Base-by-base conservation (phyloP, 2,329 filamentous ascomycete species). In the Diaporthe batatas region DNA sequence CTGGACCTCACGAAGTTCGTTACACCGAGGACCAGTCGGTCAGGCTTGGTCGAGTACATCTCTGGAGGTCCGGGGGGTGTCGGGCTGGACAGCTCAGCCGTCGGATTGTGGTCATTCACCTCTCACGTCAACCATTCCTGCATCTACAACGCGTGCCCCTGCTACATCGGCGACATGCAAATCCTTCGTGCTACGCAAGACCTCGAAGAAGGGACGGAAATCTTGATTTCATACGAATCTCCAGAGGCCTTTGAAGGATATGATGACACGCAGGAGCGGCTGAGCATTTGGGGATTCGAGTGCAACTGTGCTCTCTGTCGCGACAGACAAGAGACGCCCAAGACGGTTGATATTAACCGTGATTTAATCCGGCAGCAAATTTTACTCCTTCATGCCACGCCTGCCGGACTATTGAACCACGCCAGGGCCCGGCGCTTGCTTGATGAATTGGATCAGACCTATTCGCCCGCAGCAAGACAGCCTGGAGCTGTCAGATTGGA, bases 41-140 rank as follows among this genome's bases (percentile, higher is more conserved):
- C 32, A 1, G 0, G 11, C 1, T 2, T 36, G 4, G 2, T 0
- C 12, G 54, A 18, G 18, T 6, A n/a, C n/a, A n/a, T n/a, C n/a
- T n/a, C n/a, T n/a, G n/a, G n/a, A n/a, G n/a, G n/a, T n/a, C n/a
- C n/a, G n/a, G n/a, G n/a, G n/a, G n/a, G n/a, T n/a, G n/a, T n/a
- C n/a, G n/a, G n/a, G n/a, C n/a, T n/a, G n/a, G n/a, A n/a, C n/a
- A n/a, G n/a, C n/a, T 5, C 10, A 4, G 12, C 29, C 3, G 2
- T 6, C 6, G 54, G 54, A 11, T 32, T 57, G 6, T 57, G 54
- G 54, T 0, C n/a, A 3, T 14, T 58, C 12, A 2, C 0, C 5
- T 58, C 54, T 1, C 32, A 39, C 12, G 23, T 58, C 2, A 39
- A 58, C 1, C 54, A 58, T 23, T 58, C 32, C 7, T 58, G 54